phyloP scores from a whole-genome alignment of 2,329 filamentous ascomycete genomes.

The Microsporum ferrugineum region DNA sequence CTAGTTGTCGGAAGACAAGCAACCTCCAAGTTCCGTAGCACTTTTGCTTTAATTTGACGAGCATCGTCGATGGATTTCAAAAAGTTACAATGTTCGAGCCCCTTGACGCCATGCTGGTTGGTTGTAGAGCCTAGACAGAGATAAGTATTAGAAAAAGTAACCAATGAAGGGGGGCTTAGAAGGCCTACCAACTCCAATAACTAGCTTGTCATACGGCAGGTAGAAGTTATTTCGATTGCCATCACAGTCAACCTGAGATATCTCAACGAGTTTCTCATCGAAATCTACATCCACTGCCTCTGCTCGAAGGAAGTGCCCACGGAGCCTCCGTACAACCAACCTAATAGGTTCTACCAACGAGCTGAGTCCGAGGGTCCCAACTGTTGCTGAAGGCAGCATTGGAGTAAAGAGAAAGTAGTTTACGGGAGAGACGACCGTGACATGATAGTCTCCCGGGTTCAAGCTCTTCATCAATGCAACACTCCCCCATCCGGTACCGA shows the following conservation, averaged over 20 bases:
- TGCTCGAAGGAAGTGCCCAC: constrained; percentile 83
- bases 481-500: constrained; percentile 91
- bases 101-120: constrained; percentile 91
- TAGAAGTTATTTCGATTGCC: constrained; percentile 79
- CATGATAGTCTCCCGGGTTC: constrained; percentile 83
- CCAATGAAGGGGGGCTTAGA: background rate
- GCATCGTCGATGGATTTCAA: constrained; percentile 93
- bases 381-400: constrained; percentile 93
- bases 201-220: constrained; percentile 91
- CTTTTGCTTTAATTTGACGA: constrained; percentile 72
- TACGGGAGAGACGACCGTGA: constrained; percentile 85
- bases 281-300: constrained; percentile 84
- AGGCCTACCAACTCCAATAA: constrained; percentile 63
- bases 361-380: constrained; percentile 82
- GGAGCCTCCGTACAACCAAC: constrained; percentile 63
- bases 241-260: constrained; percentile 57
- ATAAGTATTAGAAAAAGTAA: background rate
- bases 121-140: constrained; percentile 56
- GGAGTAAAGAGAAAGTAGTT: constrained; percentile 98
- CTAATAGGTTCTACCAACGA: constrained; percentile 89
- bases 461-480: constrained; percentile 84
- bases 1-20: constrained; percentile 86
- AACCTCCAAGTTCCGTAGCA: constrained; percentile 79
- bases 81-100: constrained; percentile 86
- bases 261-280: constrained; percentile 77